These are phyloP conservation scores for Metschnikowia vanudenii DNA, from an alignment of 805 yeast species.

Conservation along the genomic window DNA sequence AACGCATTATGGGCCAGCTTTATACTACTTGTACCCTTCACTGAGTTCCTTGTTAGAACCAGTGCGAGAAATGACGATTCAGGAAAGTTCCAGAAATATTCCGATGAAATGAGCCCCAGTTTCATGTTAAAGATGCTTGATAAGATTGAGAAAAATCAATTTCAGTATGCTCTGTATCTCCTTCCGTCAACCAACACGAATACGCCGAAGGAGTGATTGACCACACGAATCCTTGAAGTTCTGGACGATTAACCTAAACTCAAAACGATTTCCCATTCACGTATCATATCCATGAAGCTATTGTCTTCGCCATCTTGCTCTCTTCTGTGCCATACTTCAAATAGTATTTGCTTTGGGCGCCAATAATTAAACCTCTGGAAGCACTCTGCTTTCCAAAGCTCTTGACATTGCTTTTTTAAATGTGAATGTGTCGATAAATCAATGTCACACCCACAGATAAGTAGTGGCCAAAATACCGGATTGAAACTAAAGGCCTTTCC, in stretches of 20 bases:
- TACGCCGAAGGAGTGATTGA: background rate
- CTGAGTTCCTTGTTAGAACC: constrained; percentile 9
- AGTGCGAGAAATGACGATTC: background rate
- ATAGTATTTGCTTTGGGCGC: constrained; percentile 54
- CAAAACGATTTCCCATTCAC: constrained; percentile 52
- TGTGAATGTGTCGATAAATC: constrained; percentile 23
- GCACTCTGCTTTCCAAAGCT: constrained; percentile 31
- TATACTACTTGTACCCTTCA: constrained; percentile 11
- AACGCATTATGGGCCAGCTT: background rate
- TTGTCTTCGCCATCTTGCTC: constrained; percentile 30
- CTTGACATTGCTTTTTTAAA: constrained; percentile 32
- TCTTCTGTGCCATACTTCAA: constrained; percentile 50
- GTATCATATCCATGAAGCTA: constrained; percentile 53
- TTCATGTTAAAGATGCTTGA: constrained; percentile 9
- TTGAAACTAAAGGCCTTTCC: constrained; percentile 24
- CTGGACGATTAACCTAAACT: constrained; percentile 28
- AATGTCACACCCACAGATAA: constrained; percentile 36
- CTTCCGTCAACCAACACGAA: background rate
- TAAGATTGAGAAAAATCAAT: constrained; percentile 10
- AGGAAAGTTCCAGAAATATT: constrained; percentile 4
- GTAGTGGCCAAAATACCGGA: constrained; percentile 51
- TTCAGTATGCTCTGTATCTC: constrained; percentile 7
- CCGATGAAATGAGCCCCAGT: constrained; percentile 16
- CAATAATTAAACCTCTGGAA: constrained; percentile 41
- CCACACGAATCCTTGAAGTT: background rate